Percentiles rank a stretch among this genome's conserved stretches.
Conservation (phyloP, 768 basidiomycete genomes). For the Jaapia argillacea region DNA sequence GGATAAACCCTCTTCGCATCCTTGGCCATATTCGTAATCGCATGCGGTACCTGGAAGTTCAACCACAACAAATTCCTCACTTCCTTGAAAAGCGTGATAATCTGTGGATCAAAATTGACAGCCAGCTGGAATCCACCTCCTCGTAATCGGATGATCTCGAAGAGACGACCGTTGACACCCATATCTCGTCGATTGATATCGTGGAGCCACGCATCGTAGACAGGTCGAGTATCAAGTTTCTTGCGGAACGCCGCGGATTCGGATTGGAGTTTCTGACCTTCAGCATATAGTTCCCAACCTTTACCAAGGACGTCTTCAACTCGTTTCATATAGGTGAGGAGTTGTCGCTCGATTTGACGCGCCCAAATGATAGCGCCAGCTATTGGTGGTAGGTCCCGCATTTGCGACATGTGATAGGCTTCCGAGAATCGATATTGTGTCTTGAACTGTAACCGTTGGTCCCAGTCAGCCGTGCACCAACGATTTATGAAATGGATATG, state of each 20-base stretch:
- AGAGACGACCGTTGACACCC: constrained; percentile 84
- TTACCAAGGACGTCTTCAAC: constrained; percentile 97
- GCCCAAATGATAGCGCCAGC: constrained; percentile 99
- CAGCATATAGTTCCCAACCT: constrained; percentile 99
- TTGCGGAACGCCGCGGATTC: constrained; percentile 88
- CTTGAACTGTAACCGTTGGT: constrained; percentile 84
- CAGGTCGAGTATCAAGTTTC: constrained; percentile 89
- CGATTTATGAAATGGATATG: no score
- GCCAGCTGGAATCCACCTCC: constrained; percentile 79
- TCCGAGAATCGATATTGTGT: constrained; percentile 93
- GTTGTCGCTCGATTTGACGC: constrained; percentile 94
- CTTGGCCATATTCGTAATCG: constrained; percentile 93
- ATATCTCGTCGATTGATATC: constrained; percentile 92
- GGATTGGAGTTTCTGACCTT: constrained; percentile 93
- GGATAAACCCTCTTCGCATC: constrained; percentile 98
- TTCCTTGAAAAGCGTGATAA: constrained; percentile 98
- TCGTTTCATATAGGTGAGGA: constrained; percentile 95
- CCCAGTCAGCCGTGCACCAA: no score
- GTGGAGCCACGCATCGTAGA: constrained; percentile 93
- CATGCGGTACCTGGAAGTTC: constrained; percentile 91
- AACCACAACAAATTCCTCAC: constrained; percentile 94
- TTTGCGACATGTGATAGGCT: constrained; percentile 96
- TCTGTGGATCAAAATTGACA: constrained; percentile 97
- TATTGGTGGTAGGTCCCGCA: constrained; percentile 97
- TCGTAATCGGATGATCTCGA: constrained; percentile 76